A percentile compares a stretch with the other conserved stretches of the same genome.
phyloP scores from a whole-genome alignment of 345 rosid species.

The Gossypium herbaceum region DNA sequence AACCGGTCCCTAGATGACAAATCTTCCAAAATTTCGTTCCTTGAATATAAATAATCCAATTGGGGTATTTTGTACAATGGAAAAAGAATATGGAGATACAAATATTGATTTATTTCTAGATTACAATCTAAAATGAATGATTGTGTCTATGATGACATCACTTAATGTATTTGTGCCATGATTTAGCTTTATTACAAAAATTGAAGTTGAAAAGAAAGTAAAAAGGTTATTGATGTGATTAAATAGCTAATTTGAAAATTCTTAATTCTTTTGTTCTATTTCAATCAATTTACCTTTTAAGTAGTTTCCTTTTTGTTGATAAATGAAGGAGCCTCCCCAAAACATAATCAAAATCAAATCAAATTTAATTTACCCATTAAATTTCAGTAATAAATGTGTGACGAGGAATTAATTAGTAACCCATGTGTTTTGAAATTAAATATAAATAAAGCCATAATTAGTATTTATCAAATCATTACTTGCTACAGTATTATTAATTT shows the following conservation, averaged over 20 bases:
- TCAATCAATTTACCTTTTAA: not conserved
- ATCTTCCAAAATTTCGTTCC: no score
- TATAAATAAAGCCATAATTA: not conserved
- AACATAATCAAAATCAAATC: not conserved
- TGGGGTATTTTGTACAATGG: no score
- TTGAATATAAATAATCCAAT: no score
- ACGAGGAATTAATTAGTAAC: not conserved
- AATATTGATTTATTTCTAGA: not conserved
- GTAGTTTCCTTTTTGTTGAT: not conserved
- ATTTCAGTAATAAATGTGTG: not conserved
- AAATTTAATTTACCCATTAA: not conserved
- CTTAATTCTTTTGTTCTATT: not conserved
- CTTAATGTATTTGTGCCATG: not conserved
- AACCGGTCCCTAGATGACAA: no score
- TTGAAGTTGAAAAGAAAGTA: not conserved
- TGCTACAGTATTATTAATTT: no score
- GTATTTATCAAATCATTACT: no score
- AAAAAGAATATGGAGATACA: no score
- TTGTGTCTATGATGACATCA: not conserved
- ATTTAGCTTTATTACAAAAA: not conserved
- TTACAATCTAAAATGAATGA: not conserved
- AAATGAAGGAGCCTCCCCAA: not conserved
- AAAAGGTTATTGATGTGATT: not conserved
- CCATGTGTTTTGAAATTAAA: not conserved
- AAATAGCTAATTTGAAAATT: not conserved